Evolutionary conservation across 768 basidiomycete species (phyloP).

Genomic region (Chalciporus pseudorubinellus): DNA sequence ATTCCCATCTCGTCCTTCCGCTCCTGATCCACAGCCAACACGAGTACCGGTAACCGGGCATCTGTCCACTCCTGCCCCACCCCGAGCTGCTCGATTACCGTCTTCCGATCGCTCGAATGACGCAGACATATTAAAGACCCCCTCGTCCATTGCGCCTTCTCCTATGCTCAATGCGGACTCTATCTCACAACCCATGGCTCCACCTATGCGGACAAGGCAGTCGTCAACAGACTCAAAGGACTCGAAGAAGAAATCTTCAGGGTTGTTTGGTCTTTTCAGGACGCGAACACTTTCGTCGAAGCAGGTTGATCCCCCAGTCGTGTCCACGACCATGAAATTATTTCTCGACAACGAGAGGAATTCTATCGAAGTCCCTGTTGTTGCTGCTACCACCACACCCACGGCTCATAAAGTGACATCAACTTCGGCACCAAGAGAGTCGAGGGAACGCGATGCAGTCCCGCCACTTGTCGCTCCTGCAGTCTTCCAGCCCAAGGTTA

Average conservation of each 20-base stretch:
- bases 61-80: slow-evolving; percentile 30
- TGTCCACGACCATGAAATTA: slow-evolving; percentile 18
- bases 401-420: slow-evolving; percentile 14
- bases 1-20: slow-evolving; percentile 27
- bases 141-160: slow-evolving; percentile 58
- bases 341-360: slow-evolving; percentile 22
- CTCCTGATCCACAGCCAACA: slow-evolving; percentile 17
- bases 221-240: slow-evolving; percentile 33
- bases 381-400: slow-evolving; percentile 2
- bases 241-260: slow-evolving; percentile 31
- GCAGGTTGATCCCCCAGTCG: slow-evolving; percentile 21
- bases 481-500: slow-evolving; percentile 17
- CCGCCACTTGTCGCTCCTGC: slow-evolving; percentile 1
- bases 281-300: slow-evolving; percentile 33
- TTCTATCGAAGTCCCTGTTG: slow-evolving; percentile 7
- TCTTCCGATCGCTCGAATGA: slow-evolving; percentile 41
- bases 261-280: slow-evolving; percentile 31
- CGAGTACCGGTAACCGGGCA: slow-evolving; percentile 32
- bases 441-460: slow-evolving; percentile 2
- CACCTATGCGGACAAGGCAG: slow-evolving; percentile 24
- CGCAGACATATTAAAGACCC: slow-evolving; percentile 55
- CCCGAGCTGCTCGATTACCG: slow-evolving; percentile 20
- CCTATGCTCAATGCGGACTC: slow-evolving; percentile 41
- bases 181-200: slow-evolving; percentile 6
- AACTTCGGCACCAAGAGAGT: slow-evolving; percentile 18